Evolutionary conservation across 768 basidiomycete genomes (phyloP), one percentile per base, ranked within the genome.

Genomic region (Collybia mongolica): DNA sequence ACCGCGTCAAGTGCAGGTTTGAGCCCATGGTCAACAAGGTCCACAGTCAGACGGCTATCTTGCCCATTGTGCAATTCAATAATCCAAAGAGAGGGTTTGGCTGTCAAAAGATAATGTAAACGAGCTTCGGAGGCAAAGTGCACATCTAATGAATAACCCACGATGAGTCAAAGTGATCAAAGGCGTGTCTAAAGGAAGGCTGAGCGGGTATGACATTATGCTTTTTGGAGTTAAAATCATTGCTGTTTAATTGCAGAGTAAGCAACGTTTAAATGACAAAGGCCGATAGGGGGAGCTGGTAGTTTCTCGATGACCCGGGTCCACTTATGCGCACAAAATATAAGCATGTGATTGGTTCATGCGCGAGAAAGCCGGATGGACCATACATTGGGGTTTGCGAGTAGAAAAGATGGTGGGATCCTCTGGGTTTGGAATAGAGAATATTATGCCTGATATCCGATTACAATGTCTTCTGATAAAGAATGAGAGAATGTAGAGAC

Each of bases 31-130:
- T 80, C 73, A 46, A 91, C 69, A 46, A 93, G 67, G 5, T 65
- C 65, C 20, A 73, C 66, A 0, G 84, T 86, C 40, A 93, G 65
- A 18, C 90, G 81, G 55, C 76, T 88, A 65, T 93, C 91, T 35
- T 73, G 72, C 12, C 86, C 88, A 62, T 90, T 88, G 59, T 89
- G 89, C 46, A 93, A 66, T 62, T 93, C 90, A 51, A 93, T 80
- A 44, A 89, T 72, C 90, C 90, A 93, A 35, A 87, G 54, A 2
- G 72, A 70, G 2, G 77, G 63, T 51, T 80, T 79, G 6, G 86
- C 86, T 90, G 56, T 26, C 49, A 26, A 26, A 26, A 26, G 7
- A 26, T 4, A 26, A 26, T 8, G 40, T 54, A 29, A 26, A 1
- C 35, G 22, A 40, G 18, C 1, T 29, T 5, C 38, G 7, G 26